phyloP scores from a whole-genome alignment of 192 early-diverging fungal genomes.

The Backusella psychrophila region DNA sequence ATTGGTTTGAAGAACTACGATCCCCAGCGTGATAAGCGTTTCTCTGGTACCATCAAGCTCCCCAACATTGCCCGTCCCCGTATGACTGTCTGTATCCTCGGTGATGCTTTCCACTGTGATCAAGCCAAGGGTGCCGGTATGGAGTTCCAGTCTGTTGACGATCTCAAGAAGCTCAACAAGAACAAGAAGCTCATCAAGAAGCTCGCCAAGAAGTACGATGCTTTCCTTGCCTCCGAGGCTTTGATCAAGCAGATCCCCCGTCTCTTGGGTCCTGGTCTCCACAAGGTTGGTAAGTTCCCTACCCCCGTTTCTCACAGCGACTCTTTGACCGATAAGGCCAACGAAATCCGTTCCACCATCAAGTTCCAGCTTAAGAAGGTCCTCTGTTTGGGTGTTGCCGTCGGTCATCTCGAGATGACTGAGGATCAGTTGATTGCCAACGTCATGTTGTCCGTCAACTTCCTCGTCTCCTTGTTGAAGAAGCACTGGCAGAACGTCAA shows the following conservation, averaged over 20 bases:
- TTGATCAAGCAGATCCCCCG: slow-evolving; percentile 99
- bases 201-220: slow-evolving; percentile 98
- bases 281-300: slow-evolving; percentile 99
- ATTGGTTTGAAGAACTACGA: slow-evolving; percentile 99
- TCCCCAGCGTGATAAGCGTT: slow-evolving; percentile 99
- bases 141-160: slow-evolving; percentile 92
- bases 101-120: slow-evolving; percentile 95
- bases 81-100: slow-evolving; percentile 93
- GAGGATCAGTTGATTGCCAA: slow-evolving; percentile 95
- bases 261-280: slow-evolving; percentile 96
- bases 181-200: slow-evolving; percentile 99
- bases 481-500: slow-evolving; percentile 99
- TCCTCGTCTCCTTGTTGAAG: slow-evolving; percentile 95
- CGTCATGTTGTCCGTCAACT: slow-evolving; percentile 98
- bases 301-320: slow-evolving; percentile 91
- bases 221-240: slow-evolving; percentile 95
- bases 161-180: slow-evolving; percentile 99
- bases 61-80: slow-evolving; percentile 94
- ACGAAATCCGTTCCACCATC: slow-evolving; percentile 95
- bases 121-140: slow-evolving; percentile 89
- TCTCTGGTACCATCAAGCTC: slow-evolving; percentile 92
- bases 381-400: slow-evolving; percentile 94
- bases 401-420: slow-evolving; percentile 91
- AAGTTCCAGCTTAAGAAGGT: slow-evolving; percentile 99
- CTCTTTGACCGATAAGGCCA: slow-evolving; percentile 81